phyloP scores from a whole-genome alignment of 2,329 filamentous ascomycete species.

The Pezicula carpinea region DNA sequence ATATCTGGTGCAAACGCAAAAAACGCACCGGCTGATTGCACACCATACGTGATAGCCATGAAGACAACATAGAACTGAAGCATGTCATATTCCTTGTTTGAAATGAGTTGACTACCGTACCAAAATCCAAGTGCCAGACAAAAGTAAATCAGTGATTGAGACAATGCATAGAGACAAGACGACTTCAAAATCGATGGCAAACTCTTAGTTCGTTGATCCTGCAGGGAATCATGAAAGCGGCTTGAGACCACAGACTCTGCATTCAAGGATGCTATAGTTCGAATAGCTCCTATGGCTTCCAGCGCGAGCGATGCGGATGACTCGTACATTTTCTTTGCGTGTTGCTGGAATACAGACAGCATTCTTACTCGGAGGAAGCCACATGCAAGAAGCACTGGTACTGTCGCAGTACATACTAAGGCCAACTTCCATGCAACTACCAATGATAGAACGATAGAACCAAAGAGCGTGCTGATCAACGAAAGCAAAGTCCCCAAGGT shows the following conservation, averaged over 20 bases:
- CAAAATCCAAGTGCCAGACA: slow-evolving; percentile 30
- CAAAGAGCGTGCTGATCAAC: slow-evolving; percentile 35
- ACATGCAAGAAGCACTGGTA: slow-evolving; percentile 35
- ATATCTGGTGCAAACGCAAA: not conserved
- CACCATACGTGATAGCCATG: slow-evolving; percentile 35
- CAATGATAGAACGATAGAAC: slow-evolving; percentile 35
- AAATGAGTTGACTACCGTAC: slow-evolving; percentile 35
- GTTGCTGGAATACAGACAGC: slow-evolving; percentile 33
- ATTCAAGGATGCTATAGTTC: slow-evolving; percentile 38
- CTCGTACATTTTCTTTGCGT: slow-evolving; percentile 31
- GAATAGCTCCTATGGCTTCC: slow-evolving; percentile 39
- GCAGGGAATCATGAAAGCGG: slow-evolving; percentile 30
- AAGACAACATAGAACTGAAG: slow-evolving; percentile 46
- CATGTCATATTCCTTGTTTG: slow-evolving; percentile 31
- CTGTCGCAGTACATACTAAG: slow-evolving; percentile 36
- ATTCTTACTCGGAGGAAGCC: slow-evolving; percentile 41
- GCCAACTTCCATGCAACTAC: slow-evolving; percentile 41
- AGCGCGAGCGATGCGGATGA: slow-evolving; percentile 38
- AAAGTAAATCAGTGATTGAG: slow-evolving; percentile 2
- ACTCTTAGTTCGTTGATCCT: slow-evolving; percentile 12
- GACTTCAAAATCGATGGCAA: slow-evolving; percentile 19
- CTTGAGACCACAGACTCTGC: slow-evolving; percentile 32
- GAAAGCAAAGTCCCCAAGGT: slow-evolving; percentile 39
- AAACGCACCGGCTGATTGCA: not conserved
- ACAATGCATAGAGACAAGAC: slow-evolving; percentile 27